Percentiles rank a stretch among this genome's conserved stretches.
These are phyloP conservation scores for Malus domestica DNA, from an alignment of 306 rosid species.

Conservation along the genomic window DNA sequence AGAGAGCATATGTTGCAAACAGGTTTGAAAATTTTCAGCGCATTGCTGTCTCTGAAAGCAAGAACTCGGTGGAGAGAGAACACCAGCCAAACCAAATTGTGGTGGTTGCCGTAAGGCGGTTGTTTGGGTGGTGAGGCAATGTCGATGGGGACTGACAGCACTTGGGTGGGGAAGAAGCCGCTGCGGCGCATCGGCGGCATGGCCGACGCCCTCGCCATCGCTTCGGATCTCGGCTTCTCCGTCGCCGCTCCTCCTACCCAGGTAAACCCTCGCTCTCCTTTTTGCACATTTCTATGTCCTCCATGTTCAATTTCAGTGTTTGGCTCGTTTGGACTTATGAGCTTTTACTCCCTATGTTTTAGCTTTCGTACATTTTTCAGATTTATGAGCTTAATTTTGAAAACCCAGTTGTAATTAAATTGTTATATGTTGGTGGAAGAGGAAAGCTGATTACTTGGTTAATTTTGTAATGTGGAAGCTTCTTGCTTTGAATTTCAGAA, in stretches of 20 bases:
- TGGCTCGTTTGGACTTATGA: background rate
- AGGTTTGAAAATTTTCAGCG: background rate
- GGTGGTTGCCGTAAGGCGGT: background rate
- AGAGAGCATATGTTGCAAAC: background rate
- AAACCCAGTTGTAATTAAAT: background rate
- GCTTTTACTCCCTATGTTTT: background rate
- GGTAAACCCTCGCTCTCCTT: constrained; percentile 24
- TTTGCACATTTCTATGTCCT: background rate
- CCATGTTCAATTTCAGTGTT: background rate
- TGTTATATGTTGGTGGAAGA: background rate
- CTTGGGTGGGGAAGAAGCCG: constrained; percentile 90
- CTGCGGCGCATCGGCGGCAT: constrained; percentile 80
- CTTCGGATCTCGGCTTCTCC: constrained; percentile 81
- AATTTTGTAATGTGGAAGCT: background rate
- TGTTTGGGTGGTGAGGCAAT: constrained; percentile 10
- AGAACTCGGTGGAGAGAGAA: background rate
- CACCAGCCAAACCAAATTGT: background rate
- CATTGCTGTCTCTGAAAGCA: constrained; percentile 3
- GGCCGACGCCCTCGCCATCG: constrained; percentile 83
- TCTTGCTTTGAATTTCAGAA: background rate
- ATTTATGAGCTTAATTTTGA: background rate
- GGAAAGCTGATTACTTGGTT: background rate
- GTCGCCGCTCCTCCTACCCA: constrained; percentile 52
- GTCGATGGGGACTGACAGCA: constrained; percentile 61
- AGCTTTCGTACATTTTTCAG: background rate